These are phyloP conservation scores for Rhynchosporium graminicola DNA, from an alignment of 2,329 filamentous ascomycete genomes.

Conservation along the genomic window DNA sequence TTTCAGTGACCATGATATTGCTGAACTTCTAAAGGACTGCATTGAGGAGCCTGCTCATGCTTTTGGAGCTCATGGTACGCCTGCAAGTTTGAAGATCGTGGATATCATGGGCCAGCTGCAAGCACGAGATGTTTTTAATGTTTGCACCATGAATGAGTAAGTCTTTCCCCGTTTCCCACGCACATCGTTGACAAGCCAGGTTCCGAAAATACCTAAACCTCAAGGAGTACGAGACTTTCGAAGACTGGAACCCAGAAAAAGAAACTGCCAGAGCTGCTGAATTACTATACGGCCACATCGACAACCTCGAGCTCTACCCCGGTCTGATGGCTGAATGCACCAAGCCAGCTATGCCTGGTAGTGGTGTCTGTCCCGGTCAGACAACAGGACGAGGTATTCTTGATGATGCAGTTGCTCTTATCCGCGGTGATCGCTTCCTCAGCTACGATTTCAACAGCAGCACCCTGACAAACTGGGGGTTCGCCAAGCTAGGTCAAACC, in stretches of 20 bases:
- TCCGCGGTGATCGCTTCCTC: conserved; percentile 49
- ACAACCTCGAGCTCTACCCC: conserved; percentile 58
- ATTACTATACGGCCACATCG: conserved; percentile 52
- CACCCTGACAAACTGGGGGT: conserved; percentile 52
- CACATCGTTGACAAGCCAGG: conserved; percentile 36
- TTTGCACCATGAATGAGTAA: conserved; percentile 55
- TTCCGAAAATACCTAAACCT: conserved; percentile 55
- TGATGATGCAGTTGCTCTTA: conserved; percentile 50
- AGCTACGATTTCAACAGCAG: conserved; percentile 51
- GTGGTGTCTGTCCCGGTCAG: conserved; percentile 48
- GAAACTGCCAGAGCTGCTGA: conserved; percentile 47
- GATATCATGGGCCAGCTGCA: conserved; percentile 51
- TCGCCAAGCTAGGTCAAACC: conserved; percentile 44
- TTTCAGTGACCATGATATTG: conserved; percentile 48
- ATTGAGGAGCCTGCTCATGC: conserved; percentile 52
- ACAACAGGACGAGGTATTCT: conserved; percentile 49
- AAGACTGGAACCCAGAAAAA: conserved; percentile 54
- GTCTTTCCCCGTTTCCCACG: conserved; percentile 17
- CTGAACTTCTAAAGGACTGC: conserved; percentile 47
- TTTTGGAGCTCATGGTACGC: conserved; percentile 53
- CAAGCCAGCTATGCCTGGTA: conserved; percentile 52
- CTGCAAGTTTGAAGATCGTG: conserved; percentile 48
- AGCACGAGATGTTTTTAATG: conserved; percentile 48
- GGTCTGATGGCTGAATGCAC: conserved; percentile 57
- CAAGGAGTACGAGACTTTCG: conserved; percentile 49